A percentile compares a stretch with the other conserved stretches of the same genome.
Conservation (phyloP, 345 rosid species). For the Corymbia maculata region DNA sequence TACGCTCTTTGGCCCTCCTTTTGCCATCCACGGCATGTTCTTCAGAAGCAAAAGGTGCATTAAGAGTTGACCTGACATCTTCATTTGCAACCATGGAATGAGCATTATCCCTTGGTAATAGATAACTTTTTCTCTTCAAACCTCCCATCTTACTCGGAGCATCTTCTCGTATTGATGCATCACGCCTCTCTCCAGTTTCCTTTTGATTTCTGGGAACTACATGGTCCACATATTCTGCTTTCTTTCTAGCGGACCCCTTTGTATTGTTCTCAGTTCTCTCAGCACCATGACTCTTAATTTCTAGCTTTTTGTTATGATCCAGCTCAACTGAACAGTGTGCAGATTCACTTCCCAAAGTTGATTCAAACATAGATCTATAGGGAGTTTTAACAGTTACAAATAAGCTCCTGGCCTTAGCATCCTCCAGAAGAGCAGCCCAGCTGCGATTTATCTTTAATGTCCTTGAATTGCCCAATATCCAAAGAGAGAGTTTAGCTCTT, state of each 20-base stretch:
- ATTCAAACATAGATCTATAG: conserved; percentile 33
- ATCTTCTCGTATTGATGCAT: conserved; percentile 13
- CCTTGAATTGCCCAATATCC: conserved; percentile 84
- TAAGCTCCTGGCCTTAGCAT: conserved; percentile 73
- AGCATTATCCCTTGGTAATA: conserved; percentile 7
- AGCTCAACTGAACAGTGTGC: conserved; percentile 5
- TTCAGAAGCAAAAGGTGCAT: conserved; percentile 3
- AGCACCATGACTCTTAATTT: not conserved
- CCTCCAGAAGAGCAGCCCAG: conserved; percentile 89
- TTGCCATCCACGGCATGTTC: conserved; percentile 6
- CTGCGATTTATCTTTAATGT: conserved; percentile 59
- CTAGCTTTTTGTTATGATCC: conserved; percentile 12
- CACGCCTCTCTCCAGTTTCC: not conserved
- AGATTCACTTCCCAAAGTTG: conserved; percentile 5
- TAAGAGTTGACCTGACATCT: conserved; percentile 14
- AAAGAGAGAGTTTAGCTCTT: conserved; percentile 85
- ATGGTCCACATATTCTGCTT: not conserved
- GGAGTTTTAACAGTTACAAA: conserved; percentile 52
- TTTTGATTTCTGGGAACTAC: not conserved
- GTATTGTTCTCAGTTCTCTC: not conserved
- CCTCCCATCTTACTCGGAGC: conserved; percentile 15
- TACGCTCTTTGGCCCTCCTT: conserved; percentile 14
- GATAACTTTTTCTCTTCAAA: conserved; percentile 11
- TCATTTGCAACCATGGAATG: conserved; percentile 19
- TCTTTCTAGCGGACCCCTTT: not conserved